These are phyloP conservation scores for Blastobotrys malaysiensis DNA, from an alignment of 1,139 yeast genomes.

Conservation along the genomic window DNA sequence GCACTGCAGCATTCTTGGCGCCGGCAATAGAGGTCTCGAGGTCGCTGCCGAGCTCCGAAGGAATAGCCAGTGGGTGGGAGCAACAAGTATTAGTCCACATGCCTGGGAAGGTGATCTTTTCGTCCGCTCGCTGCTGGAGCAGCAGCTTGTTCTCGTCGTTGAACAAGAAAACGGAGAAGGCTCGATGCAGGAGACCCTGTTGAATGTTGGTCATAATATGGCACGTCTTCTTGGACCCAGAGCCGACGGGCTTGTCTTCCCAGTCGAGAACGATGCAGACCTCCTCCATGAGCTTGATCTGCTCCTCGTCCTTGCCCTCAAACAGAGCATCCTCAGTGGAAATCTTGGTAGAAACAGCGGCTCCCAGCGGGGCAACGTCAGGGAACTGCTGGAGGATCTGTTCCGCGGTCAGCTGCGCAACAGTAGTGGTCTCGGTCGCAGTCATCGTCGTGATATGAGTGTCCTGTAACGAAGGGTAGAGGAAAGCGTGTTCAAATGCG, in stretches of 20 bases:
- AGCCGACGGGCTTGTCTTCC: slow-evolving; percentile 81
- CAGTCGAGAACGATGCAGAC: slow-evolving; percentile 90
- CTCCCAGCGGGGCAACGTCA: slow-evolving; percentile 16
- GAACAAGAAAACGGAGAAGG: slow-evolving; percentile 89
- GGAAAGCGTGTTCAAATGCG: background rate
- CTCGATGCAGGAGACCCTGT: slow-evolving; percentile 84
- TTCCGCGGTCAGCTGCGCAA: slow-evolving; percentile 12
- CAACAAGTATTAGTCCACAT: slow-evolving; percentile 99
- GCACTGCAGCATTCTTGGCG: slow-evolving; percentile 80
- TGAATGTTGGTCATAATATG: slow-evolving; percentile 87
- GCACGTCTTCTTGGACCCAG: slow-evolving; percentile 84
- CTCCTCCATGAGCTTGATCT: slow-evolving; percentile 92
- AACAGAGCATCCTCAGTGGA: slow-evolving; percentile 39
- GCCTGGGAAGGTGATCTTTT: slow-evolving; percentile 91
- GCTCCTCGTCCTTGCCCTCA: slow-evolving; percentile 88
- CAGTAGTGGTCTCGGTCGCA: slow-evolving; percentile 2
- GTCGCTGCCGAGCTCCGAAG: slow-evolving; percentile 67
- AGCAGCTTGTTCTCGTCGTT: slow-evolving; percentile 69
- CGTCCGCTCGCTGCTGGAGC: slow-evolving; percentile 91
- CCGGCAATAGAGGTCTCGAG: slow-evolving; percentile 64
- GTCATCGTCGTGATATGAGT: background rate
- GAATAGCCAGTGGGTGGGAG: slow-evolving; percentile 89
- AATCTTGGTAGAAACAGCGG: slow-evolving; percentile 9
- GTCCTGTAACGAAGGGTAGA: background rate
- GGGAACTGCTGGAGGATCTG: slow-evolving; percentile 15